Base-by-base conservation (phyloP, 2,329 filamentous ascomycete genomes). In the Ciborinia camelliae region DNA sequence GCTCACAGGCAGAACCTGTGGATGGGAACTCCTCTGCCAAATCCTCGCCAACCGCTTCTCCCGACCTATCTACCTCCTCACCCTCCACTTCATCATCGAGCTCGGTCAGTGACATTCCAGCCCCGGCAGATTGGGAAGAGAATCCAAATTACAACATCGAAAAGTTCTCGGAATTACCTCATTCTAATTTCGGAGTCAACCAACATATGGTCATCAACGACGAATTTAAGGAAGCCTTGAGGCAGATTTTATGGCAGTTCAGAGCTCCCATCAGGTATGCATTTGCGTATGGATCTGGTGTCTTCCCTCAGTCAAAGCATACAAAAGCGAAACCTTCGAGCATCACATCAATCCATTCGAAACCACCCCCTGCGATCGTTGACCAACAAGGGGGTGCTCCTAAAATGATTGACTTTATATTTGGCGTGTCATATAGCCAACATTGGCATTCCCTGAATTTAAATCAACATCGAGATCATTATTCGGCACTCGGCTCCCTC, bases 341-440 rank as follows among this genome's bases (percentile, higher is more conserved):
- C 80, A 69, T 81, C 77, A 66, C 72, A 20, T 86, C 87, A 26
- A 85, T 93, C 30, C 94, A 98, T 74, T 89, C 93, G 8, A 88
- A 92, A 67, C 88, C 94, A 1, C 91, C 92, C 0, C 82, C 87
- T 61, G 91, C 91, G 0, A 88, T 98, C 9, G 82, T 90, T 70
- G 91, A 92, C 70, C 90, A 92, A 70, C 94, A 98, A 77, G 88
- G 91, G 72, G 91, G 91, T 37, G 87, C 88, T 0, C 92, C 92
- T 15, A 97, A 97, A 80, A 96, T 98, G 88, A 96, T 99, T 69
- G 95, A 99, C 78, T 97, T 99, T 76, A 96, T 99, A 71, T 95
- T 99, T 75, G 95, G 94, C 32, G 94, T 98, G 14, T 91, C 91
- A 1, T 91, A 96, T 76, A 92, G 90, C 1, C 90, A 99, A 75